Percentiles rank a stretch among this genome's conserved stretches.
Conservation (phyloP, 495 filamentous ascomycete species). For the Penicillium verhagenii region DNA sequence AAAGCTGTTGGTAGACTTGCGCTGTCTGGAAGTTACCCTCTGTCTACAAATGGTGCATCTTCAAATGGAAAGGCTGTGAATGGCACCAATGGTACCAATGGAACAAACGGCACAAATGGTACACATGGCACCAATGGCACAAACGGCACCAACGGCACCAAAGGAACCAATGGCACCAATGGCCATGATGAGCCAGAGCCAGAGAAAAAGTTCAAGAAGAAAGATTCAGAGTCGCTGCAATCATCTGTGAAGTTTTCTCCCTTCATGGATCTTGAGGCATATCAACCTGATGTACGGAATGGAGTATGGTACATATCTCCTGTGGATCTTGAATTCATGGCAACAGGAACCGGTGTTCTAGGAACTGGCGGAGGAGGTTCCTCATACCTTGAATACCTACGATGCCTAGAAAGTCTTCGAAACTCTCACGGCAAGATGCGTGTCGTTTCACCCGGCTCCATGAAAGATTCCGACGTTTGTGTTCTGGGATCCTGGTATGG, state of each 20-base stretch:
- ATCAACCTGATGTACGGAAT: constrained; percentile 48
- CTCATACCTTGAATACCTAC: constrained; percentile 21
- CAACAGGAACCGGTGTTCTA: constrained; percentile 22
- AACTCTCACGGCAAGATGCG: constrained; percentile 17
- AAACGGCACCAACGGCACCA: too few species aligned
- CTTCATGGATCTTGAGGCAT: constrained; percentile 43
- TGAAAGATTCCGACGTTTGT: constrained; percentile 22
- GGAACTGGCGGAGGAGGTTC: constrained; percentile 26
- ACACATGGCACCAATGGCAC: too few species aligned
- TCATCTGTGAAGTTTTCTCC: constrained; percentile 7
- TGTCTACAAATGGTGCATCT: not conserved
- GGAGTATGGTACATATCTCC: constrained; percentile 32
- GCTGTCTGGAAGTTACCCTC: not conserved
- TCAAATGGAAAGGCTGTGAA: not conserved
- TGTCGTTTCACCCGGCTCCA: constrained; percentile 12
- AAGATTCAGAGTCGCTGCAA: constrained; percentile 2
- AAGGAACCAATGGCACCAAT: not conserved
- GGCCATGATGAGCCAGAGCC: constrained; percentile 1
- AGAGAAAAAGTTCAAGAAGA: constrained; percentile 4
- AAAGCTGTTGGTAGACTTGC: constrained; percentile 33
- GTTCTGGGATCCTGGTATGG: constrained; percentile 26
- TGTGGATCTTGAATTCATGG: constrained; percentile 27
- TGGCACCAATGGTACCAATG: not conserved
- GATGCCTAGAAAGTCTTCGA: constrained; percentile 19
- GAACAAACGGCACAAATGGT: not conserved